Base-by-base conservation (phyloP, 371 early-diverging fungal species). In the Haplosporangium sp. region DNA sequence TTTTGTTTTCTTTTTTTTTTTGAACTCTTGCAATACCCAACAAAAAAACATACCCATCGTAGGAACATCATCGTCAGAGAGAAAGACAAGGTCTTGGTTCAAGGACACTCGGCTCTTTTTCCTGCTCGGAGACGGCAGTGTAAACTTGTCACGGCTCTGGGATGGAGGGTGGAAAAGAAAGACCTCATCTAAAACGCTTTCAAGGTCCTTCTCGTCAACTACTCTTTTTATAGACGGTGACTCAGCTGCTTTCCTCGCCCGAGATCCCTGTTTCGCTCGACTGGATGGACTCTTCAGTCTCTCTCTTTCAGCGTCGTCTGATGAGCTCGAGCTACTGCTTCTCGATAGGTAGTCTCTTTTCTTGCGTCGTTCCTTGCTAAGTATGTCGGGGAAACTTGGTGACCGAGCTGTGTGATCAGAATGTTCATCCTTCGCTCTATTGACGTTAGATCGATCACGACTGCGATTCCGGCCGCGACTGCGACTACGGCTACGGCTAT, bases 11-110 rank as follows among this genome's bases (percentile, higher is more conserved):
- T 29, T 29, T 29, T 29, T 29, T 29, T 29, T 29, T 29, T 29
- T 29, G 1, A 4, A 29, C 4, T 4, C 29, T 29, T 29, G 29
- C 4, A 29, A 29, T 29, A 29, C 29, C 29, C 29, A 29, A 29
- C 11, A 47, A 18, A 6, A 43, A 2, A 11, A n/a, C 1, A 6
- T 57, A 67, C 68, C 53, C 10, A n/a, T 18, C 1, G 18, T 14
- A 10, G 64, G 56, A 1, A 41, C n/a, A 16, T 74, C 74, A 42
- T 74, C 69, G 38, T 74, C 74, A 0, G 69, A 55, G 12, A 74
- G 62, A 5, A 68, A 58, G 14, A 60, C 23, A 7, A 48, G 3
- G 7, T 60, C 60, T 41, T 21, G 56, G 36, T 21, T 29, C 10
- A 29, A 29, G 10, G 14, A 5, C 37, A 46, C 18, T 11, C 63